Base-by-base conservation (phyloP, 2,329 filamentous ascomycete genomes). In the Trichophyton simii region DNA sequence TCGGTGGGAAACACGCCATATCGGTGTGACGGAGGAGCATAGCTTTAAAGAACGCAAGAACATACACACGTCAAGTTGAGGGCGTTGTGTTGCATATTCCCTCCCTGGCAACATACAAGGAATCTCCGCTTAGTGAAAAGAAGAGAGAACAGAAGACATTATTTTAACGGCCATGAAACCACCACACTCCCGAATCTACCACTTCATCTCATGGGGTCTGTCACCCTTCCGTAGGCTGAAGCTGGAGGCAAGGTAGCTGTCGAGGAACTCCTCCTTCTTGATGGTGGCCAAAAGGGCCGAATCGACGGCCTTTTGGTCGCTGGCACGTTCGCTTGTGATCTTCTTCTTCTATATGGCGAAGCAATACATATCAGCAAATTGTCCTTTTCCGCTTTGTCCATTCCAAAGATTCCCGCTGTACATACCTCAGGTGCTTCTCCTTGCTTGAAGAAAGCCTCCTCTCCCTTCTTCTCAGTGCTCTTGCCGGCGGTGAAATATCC, bases 381-480 rank as follows among this genome's bases (percentile, higher is more conserved):
- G 18, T 7, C 15, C 34, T 25, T n/a, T 25, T 11, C 31, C 13
- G 18, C 28, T 38, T 11, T 41, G 28, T 38, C 20, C 15, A 31
- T 8, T 11, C n/a, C 13, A 18, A 41, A 11, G 22, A 18, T 59
- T 38, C 25, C n/a, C 57, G 22, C 41, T 41, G 63, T 63, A 72
- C 88, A 69, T 85, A 96, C 91, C 90, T 96, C 84, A 77, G 89
- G 83, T 87, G 95, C 95, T 87, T 96, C 91, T 79, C 91, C 83
- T 85, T 96, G 91, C 86, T 94, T 91, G 87, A 97, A 96, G 87
- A 99, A 99, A 78, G 91, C 89, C 78, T 96, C 92, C 85, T 99
- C 92, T 73, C 89, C 87, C 88, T 96, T 96, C 83, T 96, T 90
- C 80, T 91, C 86, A 73, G 82, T 77, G 72, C 79, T 82, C 87